Conservation (phyloP, 139 green algal species). For the Yamagishiella unicocca region DNA sequence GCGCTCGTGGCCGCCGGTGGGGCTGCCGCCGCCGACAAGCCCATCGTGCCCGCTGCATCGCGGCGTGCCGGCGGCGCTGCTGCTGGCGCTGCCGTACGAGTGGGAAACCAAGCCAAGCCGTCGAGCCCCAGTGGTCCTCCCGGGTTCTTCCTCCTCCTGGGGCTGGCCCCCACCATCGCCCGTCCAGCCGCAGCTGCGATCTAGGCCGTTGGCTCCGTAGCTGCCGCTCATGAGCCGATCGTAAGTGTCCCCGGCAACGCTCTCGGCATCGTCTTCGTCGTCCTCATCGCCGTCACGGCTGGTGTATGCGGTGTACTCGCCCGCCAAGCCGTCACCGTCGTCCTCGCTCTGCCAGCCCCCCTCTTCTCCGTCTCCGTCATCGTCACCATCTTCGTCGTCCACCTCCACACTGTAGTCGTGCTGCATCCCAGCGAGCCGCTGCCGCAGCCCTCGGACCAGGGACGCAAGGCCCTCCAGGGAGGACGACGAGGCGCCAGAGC, state of each 20-base stretch:
- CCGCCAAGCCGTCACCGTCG: neutral
- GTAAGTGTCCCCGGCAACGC: neutral
- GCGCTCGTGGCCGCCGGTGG: too few species aligned
- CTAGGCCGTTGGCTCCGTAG: too few species aligned
- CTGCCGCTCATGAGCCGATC: neutral
- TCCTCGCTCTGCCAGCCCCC: neutral
- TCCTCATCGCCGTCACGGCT: neutral
- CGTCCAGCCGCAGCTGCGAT: neutral
- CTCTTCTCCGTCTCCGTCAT: neutral
- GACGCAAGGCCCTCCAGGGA: constrained; percentile 27
- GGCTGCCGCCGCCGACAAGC: too few species aligned
- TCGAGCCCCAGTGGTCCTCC: too few species aligned
- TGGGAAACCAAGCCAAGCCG: too few species aligned
- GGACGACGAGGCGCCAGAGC: neutral
- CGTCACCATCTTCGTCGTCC: neutral
- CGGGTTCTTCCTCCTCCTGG: too few species aligned
- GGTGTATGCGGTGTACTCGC: neutral
- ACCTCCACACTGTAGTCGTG: neutral
- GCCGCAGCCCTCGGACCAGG: constrained; percentile 24
- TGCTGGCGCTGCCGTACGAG: neutral
- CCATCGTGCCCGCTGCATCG: neutral
- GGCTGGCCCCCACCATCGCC: too few species aligned
- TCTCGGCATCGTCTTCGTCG: neutral
- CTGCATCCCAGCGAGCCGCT: constrained; percentile 15
- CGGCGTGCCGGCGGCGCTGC: neutral